Evolutionary conservation across 192 early-diverging fungal genomes (phyloP).

Genomic region (Podila epigama): DNA sequence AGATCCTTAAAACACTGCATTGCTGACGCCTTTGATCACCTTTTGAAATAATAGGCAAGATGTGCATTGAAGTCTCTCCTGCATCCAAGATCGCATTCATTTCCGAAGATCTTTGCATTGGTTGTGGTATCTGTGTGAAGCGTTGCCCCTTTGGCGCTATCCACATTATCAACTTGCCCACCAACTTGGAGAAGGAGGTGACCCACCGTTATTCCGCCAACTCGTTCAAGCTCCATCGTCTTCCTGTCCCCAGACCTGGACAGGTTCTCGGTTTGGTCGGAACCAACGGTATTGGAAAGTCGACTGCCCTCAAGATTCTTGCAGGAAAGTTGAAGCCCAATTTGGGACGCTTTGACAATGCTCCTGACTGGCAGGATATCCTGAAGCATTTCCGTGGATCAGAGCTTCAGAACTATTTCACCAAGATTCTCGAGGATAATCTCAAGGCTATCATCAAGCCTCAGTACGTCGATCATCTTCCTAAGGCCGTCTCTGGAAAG

Average conservation of each 20-base stretch:
- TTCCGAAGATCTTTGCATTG: slow-evolving; percentile 96
- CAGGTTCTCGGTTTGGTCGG: slow-evolving; percentile 98
- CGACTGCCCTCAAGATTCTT: slow-evolving; percentile 94
- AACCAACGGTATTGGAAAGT: slow-evolving; percentile 97
- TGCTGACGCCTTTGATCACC: neutral
- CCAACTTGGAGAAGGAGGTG: slow-evolving; percentile 92
- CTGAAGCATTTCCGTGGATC: slow-evolving; percentile 95
- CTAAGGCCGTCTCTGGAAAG: slow-evolving; percentile 78
- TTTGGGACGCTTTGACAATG: slow-evolving; percentile 82
- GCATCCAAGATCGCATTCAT: slow-evolving; percentile 92
- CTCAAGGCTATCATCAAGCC: slow-evolving; percentile 95
- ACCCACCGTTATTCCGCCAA: slow-evolving; percentile 97
- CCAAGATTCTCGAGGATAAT: slow-evolving; percentile 96
- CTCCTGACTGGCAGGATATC: slow-evolving; percentile 97
- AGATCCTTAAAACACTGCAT: neutral
- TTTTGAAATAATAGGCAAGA: slow-evolving; percentile 70
- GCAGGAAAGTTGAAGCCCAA: slow-evolving; percentile 96
- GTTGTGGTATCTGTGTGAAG: slow-evolving; percentile 97
- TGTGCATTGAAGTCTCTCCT: slow-evolving; percentile 91
- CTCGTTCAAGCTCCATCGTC: slow-evolving; percentile 97
- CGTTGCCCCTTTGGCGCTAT: slow-evolving; percentile 98
- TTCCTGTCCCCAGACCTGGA: slow-evolving; percentile 94
- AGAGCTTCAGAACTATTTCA: slow-evolving; percentile 99
- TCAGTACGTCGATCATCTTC: slow-evolving; percentile 94
- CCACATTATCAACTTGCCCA: slow-evolving; percentile 95